Base-by-base conservation (phyloP, 805 yeast genomes). In the Naumovozyma baii region DNA sequence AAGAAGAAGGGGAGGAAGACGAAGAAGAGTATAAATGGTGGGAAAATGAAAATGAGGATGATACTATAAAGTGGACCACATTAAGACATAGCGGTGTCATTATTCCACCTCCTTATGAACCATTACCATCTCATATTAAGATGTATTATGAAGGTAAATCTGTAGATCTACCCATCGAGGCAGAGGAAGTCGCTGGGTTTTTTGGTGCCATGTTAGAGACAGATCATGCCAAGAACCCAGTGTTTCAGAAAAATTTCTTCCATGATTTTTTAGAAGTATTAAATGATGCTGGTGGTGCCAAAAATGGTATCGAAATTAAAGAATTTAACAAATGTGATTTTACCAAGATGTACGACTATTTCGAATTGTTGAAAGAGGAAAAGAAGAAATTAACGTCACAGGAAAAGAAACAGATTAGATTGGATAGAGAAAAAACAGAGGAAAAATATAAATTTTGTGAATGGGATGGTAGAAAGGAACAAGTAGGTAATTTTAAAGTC, bases 121-220 rank as follows among this genome's bases (percentile, higher is more conserved):
- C 92, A 3, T 64, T 90, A 33, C 97, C 97, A 0, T 64, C 74
- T 4, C 72, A 75, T 51, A 83, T 88, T 31, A 84, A 82, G 54
- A 51, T 90, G 39, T 70, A 74, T 42, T 88, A 90, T 53, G 81
- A 82, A 49, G 85, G 84, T 1, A 70, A 74, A 47, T 83, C 92
- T 0, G 88, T 88, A 0, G 67, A 67, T 20, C 67, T 90, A 42
- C 90, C 95, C 1, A 63, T 67, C 1, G 83, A 70, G 40, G 96
- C 96, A 2, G 98, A 90, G 62, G 97, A 90, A 61, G 96, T 90
- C 28, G 97, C 96, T 0, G 96, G 96, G 0, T 90, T 87, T 55
- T 90, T 72, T 60, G 97, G 82, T 8, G 95, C 95, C 4, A 71
- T 90, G 76, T 46, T 88, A 33, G 87, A 84, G 47, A 73, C 87